These are phyloP conservation scores for Sanghuangporus baumii DNA, from an alignment of 1,284 basidiomycete genomes.

Conservation along the genomic window DNA sequence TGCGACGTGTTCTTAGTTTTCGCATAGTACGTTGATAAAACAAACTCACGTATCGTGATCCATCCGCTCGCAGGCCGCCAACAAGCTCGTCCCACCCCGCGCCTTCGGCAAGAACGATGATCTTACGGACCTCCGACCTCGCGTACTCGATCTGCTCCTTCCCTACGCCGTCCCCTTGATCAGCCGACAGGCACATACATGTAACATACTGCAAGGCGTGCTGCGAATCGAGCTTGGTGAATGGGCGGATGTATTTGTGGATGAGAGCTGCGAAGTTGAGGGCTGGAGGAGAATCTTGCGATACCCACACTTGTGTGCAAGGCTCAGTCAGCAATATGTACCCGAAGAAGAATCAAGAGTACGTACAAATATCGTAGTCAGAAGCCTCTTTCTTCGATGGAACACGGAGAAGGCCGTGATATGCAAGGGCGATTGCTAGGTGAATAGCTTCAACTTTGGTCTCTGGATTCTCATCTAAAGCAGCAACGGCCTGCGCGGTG, in stretches of 20 bases:
- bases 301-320: slow-evolving; percentile 49
- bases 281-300: slow-evolving; percentile 56
- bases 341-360: neutral
- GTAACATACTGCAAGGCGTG: slow-evolving; percentile 96
- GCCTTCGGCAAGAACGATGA: slow-evolving; percentile 86
- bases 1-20: slow-evolving; percentile 2
- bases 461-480: slow-evolving; percentile 84
- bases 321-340: neutral
- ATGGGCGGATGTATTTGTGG: slow-evolving; percentile 90
- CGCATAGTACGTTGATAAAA: neutral
- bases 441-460: slow-evolving; percentile 95
- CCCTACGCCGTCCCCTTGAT: slow-evolving; percentile 66
- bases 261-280: slow-evolving; percentile 84
- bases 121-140: slow-evolving; percentile 83
- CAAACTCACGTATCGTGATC: slow-evolving; percentile 74
- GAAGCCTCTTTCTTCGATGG: slow-evolving; percentile 75
- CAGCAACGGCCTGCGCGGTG: slow-evolving; percentile 68
- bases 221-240: slow-evolving; percentile 87
- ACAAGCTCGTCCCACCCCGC: slow-evolving; percentile 86
- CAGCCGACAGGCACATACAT: slow-evolving; percentile 77
- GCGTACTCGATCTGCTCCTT: slow-evolving; percentile 81
- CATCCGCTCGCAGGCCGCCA: slow-evolving; percentile 86
- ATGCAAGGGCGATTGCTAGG: slow-evolving; percentile 86
- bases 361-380: slow-evolving; percentile 77
- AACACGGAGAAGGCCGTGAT: slow-evolving; percentile 89